Conservation (phyloP, 345 rosid species). For the Anacardium occidentale region DNA sequence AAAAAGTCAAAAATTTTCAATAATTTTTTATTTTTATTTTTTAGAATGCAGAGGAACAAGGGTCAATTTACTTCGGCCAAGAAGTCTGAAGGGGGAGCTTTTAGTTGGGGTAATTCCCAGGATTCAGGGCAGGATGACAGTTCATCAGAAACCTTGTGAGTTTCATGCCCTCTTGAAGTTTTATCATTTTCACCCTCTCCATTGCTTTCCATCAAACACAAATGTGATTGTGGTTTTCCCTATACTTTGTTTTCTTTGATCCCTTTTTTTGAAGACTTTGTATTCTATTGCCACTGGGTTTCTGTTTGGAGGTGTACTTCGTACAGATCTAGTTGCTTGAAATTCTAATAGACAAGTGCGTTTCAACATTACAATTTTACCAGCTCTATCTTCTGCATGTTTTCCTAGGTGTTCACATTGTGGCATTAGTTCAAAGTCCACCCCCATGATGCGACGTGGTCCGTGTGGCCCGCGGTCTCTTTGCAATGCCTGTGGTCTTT, state of each 20-base stretch:
- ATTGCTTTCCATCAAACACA: neutral
- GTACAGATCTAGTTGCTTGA: neutral
- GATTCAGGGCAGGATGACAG: conserved; percentile 72
- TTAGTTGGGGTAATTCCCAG: conserved; percentile 52
- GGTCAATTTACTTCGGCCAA: conserved; percentile 91
- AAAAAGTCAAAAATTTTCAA: too few relatives aligned
- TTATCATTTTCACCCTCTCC: neutral
- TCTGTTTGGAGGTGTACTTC: neutral
- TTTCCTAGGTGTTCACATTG: conserved; percentile 80
- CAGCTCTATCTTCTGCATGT: neutral
- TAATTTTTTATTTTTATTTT: conserved; percentile 9
- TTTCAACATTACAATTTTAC: neutral
- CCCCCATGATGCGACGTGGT: conserved; percentile 99
- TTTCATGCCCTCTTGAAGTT: conserved; percentile 12
- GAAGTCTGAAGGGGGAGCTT: conserved; percentile 69
- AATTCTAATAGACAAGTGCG: neutral
- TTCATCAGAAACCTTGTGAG: conserved; percentile 69
- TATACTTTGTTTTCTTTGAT: neutral
- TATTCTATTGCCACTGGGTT: conserved; percentile 6
- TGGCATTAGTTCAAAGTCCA: conserved; percentile 74
- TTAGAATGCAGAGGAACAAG: conserved; percentile 94
- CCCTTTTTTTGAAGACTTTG: neutral
- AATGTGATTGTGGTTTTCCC: too few relatives aligned
- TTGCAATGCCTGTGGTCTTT: conserved; percentile 98
- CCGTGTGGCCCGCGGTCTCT: conserved; percentile 94